Evolutionary conservation across 2,329 filamentous ascomycete genomes (phyloP).

Genomic region (Beauveria sp.): DNA sequence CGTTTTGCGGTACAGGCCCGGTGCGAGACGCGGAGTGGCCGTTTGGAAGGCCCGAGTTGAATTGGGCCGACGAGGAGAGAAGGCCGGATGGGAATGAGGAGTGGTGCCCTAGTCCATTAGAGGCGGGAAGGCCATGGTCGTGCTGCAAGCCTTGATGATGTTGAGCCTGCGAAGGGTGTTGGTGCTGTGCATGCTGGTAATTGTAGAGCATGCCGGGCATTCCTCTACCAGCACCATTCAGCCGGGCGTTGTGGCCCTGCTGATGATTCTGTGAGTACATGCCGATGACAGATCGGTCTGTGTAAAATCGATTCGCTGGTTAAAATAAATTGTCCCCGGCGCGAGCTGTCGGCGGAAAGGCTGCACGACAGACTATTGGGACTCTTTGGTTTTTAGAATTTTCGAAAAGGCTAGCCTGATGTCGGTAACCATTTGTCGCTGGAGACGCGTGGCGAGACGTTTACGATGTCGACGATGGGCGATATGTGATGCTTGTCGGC

Average conservation of each 20-base stretch:
- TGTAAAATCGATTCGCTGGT: constrained; percentile 2
- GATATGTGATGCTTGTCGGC: constrained; percentile 21
- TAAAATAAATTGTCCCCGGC: not conserved
- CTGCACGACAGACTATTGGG: constrained; percentile 16
- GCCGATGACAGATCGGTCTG: constrained; percentile 23
- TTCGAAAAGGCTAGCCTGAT: constrained; percentile 13
- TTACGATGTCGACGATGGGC: constrained; percentile 9
- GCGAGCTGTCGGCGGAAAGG: constrained; percentile 18
- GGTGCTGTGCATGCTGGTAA: constrained; percentile 54
- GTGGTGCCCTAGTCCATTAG: constrained; percentile 45
- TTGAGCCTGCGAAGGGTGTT: constrained; percentile 58
- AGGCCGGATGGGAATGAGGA: constrained; percentile 30
- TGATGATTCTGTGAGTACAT: constrained; percentile 72
- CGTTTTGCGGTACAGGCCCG: constrained; percentile 46
- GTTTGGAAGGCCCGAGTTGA: constrained; percentile 49
- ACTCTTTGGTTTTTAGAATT: constrained; percentile 1
- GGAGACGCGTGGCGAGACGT: constrained; percentile 2
- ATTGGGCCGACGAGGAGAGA: constrained; percentile 57
- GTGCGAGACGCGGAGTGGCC: constrained; percentile 44
- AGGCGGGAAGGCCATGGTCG: constrained; percentile 47
- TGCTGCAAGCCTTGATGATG: constrained; percentile 54
- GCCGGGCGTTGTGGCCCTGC: constrained; percentile 66
- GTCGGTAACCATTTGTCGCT: constrained; percentile 20
- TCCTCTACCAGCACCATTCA: constrained; percentile 53
- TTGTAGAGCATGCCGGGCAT: constrained; percentile 62